These are phyloP conservation scores for Starmerella bombicola DNA, from an alignment of 805 yeast species.

Conservation along the genomic window DNA sequence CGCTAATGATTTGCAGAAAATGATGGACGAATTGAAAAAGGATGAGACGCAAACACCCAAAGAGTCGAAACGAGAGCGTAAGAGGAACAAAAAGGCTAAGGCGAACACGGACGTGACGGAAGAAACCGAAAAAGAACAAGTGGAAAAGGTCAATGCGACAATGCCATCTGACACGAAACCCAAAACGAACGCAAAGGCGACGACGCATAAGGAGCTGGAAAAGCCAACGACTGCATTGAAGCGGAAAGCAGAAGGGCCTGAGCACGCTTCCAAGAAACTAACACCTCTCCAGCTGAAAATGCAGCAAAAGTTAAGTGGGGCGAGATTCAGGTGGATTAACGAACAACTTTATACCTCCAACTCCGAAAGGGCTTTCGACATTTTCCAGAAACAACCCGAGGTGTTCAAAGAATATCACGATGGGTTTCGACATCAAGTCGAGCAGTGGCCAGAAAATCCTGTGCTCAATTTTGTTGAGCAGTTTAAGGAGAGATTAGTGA, in stretches of 20 bases:
- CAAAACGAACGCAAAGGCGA: background rate
- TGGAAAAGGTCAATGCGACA: background rate
- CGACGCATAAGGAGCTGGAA: background rate
- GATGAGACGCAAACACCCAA: background rate
- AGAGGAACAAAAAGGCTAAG: background rate
- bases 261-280: conserved; percentile 31
- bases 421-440: conserved; percentile 91
- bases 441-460: conserved; percentile 97
- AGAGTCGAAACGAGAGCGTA: background rate
- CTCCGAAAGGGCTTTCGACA: conserved; percentile 60
- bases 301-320: conserved; percentile 89
- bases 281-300: conserved; percentile 89
- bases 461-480: conserved; percentile 78
- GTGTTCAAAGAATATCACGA: conserved; percentile 88
- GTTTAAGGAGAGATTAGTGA: conserved; percentile 38
- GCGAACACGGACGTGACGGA: background rate
- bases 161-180: background rate
- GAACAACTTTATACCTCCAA: conserved; percentile 86
- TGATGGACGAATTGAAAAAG: conserved; percentile 16
- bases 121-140: background rate
- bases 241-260: conserved; percentile 1
- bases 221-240: background rate
- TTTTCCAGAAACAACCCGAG: conserved; percentile 70
- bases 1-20: conserved; percentile 14
- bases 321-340: conserved; percentile 95